Base-by-base conservation (phyloP, 2,329 filamentous ascomycete genomes). In the Epicoccum sorghinum region DNA sequence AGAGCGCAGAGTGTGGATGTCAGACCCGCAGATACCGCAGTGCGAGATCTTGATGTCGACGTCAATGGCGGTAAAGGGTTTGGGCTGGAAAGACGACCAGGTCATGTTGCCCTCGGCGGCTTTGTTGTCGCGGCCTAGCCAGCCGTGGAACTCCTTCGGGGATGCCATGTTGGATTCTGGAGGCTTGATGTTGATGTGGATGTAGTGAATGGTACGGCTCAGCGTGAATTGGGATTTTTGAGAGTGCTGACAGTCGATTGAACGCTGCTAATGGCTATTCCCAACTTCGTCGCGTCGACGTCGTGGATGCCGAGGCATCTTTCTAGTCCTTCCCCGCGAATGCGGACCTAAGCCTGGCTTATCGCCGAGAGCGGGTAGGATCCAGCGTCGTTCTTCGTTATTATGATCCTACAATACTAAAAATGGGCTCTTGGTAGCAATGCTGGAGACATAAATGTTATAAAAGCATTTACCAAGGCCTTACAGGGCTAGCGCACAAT, bases 141-240 rank as follows among this genome's bases (percentile, higher is more conserved):
- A 85, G 64, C 83, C 83, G 67, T 83, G 77, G 66, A 85, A 85
- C 51, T 79, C 80, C 70, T 81, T 68, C 13, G 70, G 64, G 24
- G 68, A 68, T 39, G 61, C 48, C 70, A 69, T 73, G 42, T 32
- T 46, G 32, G 5, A n/a, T 47, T 3, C 35, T 33, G 23, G 27
- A 14, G 8, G 18, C 18, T 38, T 18, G n/a, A 2, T 27, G 18
- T 3, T 27, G 7, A n/a, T 13, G 1, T 2, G 13, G 14, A 30
- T 23, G 1, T 12, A 12, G 32, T 24, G 29, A 40, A n/a, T 27
- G 7, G 10, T 10, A n/a, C 5, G 23, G 6, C n/a, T 25, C n/a
- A 29, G 27, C 27, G 27, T 29, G 6, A 29, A 29, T 29, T 29
- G 27, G 9, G 27, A 29, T 6, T 7, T 2, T 9, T 7, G 9